Evolutionary conservation across 768 basidiomycete species (phyloP).

Genomic region (Mycena rebaudengoi): DNA sequence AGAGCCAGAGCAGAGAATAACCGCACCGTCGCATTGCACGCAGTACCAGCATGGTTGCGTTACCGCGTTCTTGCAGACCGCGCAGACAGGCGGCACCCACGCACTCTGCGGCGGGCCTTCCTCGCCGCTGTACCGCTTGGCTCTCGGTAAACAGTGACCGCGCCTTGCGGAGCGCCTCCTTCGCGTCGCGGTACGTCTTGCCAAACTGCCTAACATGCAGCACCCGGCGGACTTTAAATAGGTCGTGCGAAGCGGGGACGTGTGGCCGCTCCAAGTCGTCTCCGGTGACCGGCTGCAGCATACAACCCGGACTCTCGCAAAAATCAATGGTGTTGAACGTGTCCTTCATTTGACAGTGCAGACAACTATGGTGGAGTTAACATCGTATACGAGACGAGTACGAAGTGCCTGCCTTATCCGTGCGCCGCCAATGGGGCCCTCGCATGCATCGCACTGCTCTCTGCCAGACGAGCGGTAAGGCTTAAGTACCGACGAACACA

Average conservation of each 20-base stretch:
- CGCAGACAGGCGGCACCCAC: neutral
- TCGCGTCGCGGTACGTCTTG: slow-evolving; percentile 20
- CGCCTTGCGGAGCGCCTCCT: slow-evolving; percentile 14
- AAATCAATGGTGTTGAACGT: slow-evolving; percentile 7
- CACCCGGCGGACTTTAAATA: slow-evolving; percentile 22
- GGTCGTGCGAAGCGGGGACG: slow-evolving; percentile 19
- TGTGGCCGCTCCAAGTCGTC: slow-evolving; percentile 18
- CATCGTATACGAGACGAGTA: too few relatives aligned
- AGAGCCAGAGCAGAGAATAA: too few relatives aligned
- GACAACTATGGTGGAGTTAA: neutral
- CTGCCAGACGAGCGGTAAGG: too few relatives aligned
- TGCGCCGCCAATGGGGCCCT: neutral
- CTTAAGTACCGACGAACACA: too few relatives aligned
- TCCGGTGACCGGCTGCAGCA: neutral
- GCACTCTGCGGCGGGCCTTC: neutral
- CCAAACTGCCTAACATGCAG: slow-evolving; percentile 25
- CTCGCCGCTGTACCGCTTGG: neutral
- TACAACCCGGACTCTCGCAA: neutral
- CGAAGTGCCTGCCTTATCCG: neutral
- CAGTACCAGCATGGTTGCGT: slow-evolving; percentile 32
- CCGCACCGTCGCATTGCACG: slow-evolving; percentile 28
- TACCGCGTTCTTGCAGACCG: slow-evolving; percentile 13
- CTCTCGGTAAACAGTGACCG: slow-evolving; percentile 15
- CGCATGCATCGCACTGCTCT: too few relatives aligned
- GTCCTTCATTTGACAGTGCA: neutral